Conservation (phyloP, 495 filamentous ascomycete genomes). For the Podospora conica region DNA sequence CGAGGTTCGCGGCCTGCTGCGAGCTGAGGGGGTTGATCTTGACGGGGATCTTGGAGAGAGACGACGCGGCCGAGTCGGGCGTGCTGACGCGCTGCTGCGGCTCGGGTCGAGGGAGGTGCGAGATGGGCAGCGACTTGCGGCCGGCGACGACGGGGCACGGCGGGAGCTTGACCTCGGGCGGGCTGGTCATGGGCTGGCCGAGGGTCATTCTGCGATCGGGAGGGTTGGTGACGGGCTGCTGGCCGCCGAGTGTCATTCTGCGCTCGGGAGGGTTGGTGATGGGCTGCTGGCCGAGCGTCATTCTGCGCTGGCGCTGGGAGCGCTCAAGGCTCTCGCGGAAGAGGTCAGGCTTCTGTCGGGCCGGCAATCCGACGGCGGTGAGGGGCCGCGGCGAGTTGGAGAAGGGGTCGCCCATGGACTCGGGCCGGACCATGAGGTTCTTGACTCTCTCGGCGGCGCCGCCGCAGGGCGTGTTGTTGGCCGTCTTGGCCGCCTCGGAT, state of each 20-base stretch:
- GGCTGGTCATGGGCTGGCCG: conserved; percentile 4
- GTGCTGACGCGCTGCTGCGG: not conserved
- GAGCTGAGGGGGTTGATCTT: not conserved
- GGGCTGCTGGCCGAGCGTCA: conserved; percentile 7
- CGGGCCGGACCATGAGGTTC: conserved; percentile 9
- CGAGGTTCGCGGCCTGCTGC: not conserved
- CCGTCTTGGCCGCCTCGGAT: conserved; percentile 16
- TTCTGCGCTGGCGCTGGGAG: conserved; percentile 9
- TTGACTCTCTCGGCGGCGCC: conserved; percentile 10
- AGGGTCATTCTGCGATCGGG: too few relatives aligned
- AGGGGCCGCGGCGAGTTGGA: conserved; percentile 3
- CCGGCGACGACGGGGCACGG: conserved; percentile 8
- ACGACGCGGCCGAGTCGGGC: not conserved
- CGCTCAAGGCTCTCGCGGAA: conserved; percentile 14
- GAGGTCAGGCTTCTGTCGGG: conserved; percentile 9
- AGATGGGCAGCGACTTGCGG: not conserved
- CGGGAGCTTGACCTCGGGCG: conserved; percentile 8
- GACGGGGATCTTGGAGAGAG: conserved; percentile 7
- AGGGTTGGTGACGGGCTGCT: not conserved
- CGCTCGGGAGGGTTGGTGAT: conserved; percentile 3
- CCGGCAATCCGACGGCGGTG: conserved; percentile 3
- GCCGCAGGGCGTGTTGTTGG: conserved; percentile 12
- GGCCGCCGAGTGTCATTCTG: conserved; percentile 8
- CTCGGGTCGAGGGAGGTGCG: not conserved
- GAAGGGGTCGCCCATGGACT: conserved; percentile 5